Conservation (phyloP, 2,329 filamentous ascomycete genomes). For the Neodidymelliopsis sp. region DNA sequence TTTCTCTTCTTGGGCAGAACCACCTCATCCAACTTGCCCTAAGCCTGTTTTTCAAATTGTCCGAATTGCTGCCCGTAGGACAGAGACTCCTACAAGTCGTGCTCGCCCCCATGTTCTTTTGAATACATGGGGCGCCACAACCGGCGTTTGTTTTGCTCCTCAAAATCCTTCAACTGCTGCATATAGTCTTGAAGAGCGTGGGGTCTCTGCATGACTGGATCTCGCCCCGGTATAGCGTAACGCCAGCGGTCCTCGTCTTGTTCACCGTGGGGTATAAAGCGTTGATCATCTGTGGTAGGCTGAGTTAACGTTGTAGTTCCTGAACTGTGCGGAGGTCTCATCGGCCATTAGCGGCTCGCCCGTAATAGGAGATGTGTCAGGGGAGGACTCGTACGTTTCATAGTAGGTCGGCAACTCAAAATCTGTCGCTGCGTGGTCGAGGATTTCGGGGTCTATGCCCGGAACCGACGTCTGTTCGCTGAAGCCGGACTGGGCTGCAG, state of each 20-base stretch:
- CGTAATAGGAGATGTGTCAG: constrained; percentile 18
- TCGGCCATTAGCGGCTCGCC: constrained; percentile 32
- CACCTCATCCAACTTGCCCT: too few species aligned
- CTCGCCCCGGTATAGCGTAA: constrained; percentile 28
- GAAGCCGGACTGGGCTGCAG: background rate
- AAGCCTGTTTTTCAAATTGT: too few species aligned
- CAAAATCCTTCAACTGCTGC: background rate
- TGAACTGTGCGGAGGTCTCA: constrained; percentile 42
- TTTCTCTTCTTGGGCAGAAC: too few species aligned
- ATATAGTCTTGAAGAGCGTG: background rate
- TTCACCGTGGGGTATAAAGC: constrained; percentile 33
- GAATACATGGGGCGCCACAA: background rate
- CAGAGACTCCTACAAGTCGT: too few species aligned
- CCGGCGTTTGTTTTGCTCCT: background rate
- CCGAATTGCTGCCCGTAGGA: too few species aligned
- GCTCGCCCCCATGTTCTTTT: too few species aligned
- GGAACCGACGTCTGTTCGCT: constrained; percentile 26
- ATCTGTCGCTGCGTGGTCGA: constrained; percentile 39
- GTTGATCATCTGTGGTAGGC: constrained; percentile 28
- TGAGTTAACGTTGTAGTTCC: constrained; percentile 33
- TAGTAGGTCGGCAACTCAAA: constrained; percentile 42
- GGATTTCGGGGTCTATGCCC: constrained; percentile 37
- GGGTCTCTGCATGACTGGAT: constrained; percentile 22
- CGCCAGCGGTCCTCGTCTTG: constrained; percentile 43
- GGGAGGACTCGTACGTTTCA: constrained; percentile 22